Base-by-base conservation (phyloP, 495 filamentous ascomycete genomes). In the Astrothelium macrocarpum region DNA sequence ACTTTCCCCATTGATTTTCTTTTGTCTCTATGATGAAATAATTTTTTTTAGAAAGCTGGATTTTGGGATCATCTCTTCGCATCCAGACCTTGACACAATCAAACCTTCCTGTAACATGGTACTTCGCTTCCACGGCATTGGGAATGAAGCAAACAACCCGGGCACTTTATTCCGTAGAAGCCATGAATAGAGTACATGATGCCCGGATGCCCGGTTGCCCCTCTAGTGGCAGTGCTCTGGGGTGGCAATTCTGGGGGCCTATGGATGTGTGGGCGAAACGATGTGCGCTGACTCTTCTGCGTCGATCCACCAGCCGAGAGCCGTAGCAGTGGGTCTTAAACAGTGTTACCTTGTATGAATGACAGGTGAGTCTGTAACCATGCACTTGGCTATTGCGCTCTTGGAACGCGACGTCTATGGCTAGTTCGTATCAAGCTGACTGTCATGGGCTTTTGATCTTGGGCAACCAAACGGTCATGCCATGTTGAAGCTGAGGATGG, bases 221-320 rank as follows among this genome's bases (percentile, higher is more conserved):
- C 5, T 5, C 25, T 26, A 4, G 25, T 26, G 49, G 49, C 49
- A 56, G 49, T 56, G 49, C 49, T 29, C 16, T 26, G 29, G 49
- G 9, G 20, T 56, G 49, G 49, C 49, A 29, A 56, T 56, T 25
- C n/a, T n/a, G n/a, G n/a, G n/a, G n/a, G n/a, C n/a, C n/a, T n/a
- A n/a, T n/a, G n/a, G n/a, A n/a, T n/a, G n/a, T 56, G 23, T 56
- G 26, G 49, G 49, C 49, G 49, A 56, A 56, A 56, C 49, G 9
- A 25, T 10, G 25, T 9, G 11, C 25, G 20, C 49, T n/a, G 49
- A 56, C 23, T 39, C 12, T 4, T 25, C 26, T 29, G n/a, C n/a
- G 49, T 29, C 29, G 49, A 56, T 56, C 49, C 49, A 9, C 29
- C 49, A 56, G 20, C 49, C 49, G 49, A 56, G 49, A 9, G 25